These are phyloP conservation scores for Microbotryum lychnidis-dioicae DNA, from an alignment of 1,284 basidiomycete species.

Conservation along the genomic window DNA sequence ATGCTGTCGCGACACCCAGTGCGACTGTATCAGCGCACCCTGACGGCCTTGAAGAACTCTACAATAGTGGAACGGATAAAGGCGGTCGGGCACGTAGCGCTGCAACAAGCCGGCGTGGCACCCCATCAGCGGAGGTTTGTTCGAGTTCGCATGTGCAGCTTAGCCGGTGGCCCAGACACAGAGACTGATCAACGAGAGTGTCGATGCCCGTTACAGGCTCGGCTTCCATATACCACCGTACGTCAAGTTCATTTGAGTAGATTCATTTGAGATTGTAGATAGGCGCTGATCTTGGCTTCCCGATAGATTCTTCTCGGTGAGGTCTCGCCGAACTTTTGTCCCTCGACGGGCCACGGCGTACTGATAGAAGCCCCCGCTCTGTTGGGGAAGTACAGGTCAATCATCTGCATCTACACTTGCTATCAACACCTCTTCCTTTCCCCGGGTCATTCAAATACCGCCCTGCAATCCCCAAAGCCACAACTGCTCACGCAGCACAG, in stretches of 20 bases:
- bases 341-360: too few species aligned
- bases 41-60: too few species aligned
- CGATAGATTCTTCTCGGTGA: conserved; percentile 24
- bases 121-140: too few species aligned
- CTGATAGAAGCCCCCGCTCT: too few species aligned
- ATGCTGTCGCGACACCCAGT: too few species aligned
- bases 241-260: neutral
- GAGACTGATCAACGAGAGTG: too few species aligned
- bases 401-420: conserved; percentile 29
- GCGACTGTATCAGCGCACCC: too few species aligned
- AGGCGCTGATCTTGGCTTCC: neutral
- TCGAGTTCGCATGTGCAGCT: too few species aligned
- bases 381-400: conserved; percentile 16
- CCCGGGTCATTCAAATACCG: conserved; percentile 24
- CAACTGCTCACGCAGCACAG: too few species aligned
- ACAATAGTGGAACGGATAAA: conserved; percentile 5
- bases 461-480: neutral
- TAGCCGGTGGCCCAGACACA: too few species aligned
- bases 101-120: neutral
- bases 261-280: too few species aligned
- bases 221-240: conserved; percentile 30
- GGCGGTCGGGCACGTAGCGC: neutral
- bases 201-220: conserved; percentile 6
- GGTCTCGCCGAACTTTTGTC: neutral
- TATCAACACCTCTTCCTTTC: conserved; percentile 23